A percentile compares a stretch with the other conserved stretches of the same genome.
Conservation (phyloP, 23 red algal species). For the Gracilaria gracilis region DNA sequence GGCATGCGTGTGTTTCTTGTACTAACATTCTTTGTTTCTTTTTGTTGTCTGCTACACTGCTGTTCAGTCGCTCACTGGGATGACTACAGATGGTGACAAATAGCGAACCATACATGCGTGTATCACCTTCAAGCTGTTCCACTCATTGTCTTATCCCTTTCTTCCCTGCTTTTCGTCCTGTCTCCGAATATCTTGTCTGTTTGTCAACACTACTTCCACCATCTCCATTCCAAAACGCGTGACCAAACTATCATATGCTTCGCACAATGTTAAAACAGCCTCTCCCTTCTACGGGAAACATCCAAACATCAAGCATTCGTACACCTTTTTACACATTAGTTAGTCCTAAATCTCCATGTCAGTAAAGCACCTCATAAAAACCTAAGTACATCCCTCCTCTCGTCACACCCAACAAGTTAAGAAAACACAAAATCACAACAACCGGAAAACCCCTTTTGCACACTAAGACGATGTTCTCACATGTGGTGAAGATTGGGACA, state of each 20-base stretch:
- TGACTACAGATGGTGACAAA: conserved; percentile 47
- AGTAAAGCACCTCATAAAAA: background rate
- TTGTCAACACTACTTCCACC: background rate
- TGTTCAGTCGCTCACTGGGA: conserved; percentile 69
- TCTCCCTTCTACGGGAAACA: background rate
- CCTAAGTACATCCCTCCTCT: background rate
- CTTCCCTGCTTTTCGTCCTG: background rate
- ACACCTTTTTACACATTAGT: background rate
- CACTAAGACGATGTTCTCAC: conserved; percentile 24
- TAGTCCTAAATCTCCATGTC: background rate
- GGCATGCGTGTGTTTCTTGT: background rate
- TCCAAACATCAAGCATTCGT: background rate
- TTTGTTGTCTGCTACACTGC: background rate
- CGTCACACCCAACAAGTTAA: background rate
- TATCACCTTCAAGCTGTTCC: background rate
- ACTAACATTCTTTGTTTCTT: conserved; percentile 12
- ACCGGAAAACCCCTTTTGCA: background rate
- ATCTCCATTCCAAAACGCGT: too few relatives aligned
- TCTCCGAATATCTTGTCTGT: background rate
- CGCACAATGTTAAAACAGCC: background rate
- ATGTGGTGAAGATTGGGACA: conserved; percentile 31
- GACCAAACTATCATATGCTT: too few relatives aligned
- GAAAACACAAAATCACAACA: background rate
- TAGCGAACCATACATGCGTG: background rate
- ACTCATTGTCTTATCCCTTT: background rate